These are phyloP conservation scores for Fomitopsis pinicola DNA, from an alignment of 1,284 basidiomycete species.

Conservation along the genomic window DNA sequence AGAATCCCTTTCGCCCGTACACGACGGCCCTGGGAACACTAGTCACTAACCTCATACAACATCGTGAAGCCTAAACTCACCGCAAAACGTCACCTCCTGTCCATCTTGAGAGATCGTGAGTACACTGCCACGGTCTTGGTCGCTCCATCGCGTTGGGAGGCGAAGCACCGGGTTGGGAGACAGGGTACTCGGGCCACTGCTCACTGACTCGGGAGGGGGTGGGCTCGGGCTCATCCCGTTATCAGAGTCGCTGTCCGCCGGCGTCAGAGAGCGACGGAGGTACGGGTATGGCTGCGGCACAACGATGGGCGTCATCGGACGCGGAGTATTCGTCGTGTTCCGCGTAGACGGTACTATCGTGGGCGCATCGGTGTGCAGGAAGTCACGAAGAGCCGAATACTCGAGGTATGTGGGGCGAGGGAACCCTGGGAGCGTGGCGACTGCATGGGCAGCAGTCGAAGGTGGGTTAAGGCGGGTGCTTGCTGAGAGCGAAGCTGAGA, in stretches of 20 bases:
- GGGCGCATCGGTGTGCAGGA: slow-evolving; percentile 59
- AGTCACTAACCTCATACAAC: neutral
- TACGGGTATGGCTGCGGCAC: slow-evolving; percentile 23
- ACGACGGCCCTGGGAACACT: slow-evolving; percentile 39
- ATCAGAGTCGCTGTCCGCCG: slow-evolving; percentile 63
- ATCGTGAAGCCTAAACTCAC: slow-evolving; percentile 28
- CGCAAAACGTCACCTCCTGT: slow-evolving; percentile 65
- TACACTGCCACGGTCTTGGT: slow-evolving; percentile 53
- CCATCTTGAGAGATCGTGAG: slow-evolving; percentile 67
- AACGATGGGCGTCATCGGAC: slow-evolving; percentile 7
- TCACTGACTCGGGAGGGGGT: slow-evolving; percentile 24
- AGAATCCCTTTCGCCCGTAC: slow-evolving; percentile 72
- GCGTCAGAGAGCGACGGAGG: slow-evolving; percentile 27
- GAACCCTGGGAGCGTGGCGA: slow-evolving; percentile 35
- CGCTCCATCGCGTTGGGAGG: slow-evolving; percentile 79
- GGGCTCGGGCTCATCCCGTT: slow-evolving; percentile 45
- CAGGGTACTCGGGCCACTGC: slow-evolving; percentile 18
- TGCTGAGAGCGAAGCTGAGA: neutral
- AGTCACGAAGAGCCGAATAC: slow-evolving; percentile 64
- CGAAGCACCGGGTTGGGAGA: slow-evolving; percentile 41
- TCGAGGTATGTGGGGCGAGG: slow-evolving; percentile 69
- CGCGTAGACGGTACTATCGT: slow-evolving; percentile 35
- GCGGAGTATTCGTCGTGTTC: slow-evolving; percentile 15
- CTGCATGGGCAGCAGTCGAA: neutral
- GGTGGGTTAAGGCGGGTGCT: neutral